These are phyloP conservation scores for Byssoonygena ceratinophila DNA, from an alignment of 2,329 filamentous ascomycete species.

Conservation along the genomic window DNA sequence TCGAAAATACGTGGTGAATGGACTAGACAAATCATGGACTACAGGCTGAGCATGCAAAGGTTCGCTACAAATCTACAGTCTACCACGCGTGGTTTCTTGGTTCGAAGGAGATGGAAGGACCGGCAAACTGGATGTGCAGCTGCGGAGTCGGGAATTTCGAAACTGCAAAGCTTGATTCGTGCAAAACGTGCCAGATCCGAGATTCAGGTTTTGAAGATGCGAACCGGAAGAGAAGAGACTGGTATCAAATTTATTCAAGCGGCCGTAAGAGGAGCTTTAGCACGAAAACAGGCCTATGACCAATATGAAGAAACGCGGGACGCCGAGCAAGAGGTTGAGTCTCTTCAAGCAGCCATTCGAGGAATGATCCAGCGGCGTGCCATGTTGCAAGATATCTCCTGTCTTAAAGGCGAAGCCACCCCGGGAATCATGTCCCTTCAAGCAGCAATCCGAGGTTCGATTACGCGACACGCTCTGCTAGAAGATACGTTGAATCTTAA, in stretches of 20 bases:
- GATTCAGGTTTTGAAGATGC: conserved; percentile 34
- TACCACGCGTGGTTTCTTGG: conserved; percentile 62
- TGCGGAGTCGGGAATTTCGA: conserved; percentile 60
- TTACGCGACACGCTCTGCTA: conserved; percentile 32
- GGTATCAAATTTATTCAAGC: conserved; percentile 45
- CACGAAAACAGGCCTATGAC: conserved; percentile 33
- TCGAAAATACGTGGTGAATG: conserved; percentile 80
- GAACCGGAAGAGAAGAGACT: conserved; percentile 32
- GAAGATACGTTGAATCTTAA: conserved; percentile 49
- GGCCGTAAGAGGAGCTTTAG: conserved; percentile 42
- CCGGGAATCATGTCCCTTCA: conserved; percentile 41
- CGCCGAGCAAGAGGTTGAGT: conserved; percentile 52
- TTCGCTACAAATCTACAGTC: conserved; percentile 77
- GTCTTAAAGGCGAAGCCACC: conserved; percentile 18
- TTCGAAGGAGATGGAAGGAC: conserved; percentile 52
- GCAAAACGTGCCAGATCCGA: conserved; percentile 36
- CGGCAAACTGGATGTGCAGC: conserved; percentile 63
- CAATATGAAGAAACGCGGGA: conserved; percentile 54
- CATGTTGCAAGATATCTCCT: not conserved
- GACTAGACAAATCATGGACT: conserved; percentile 68
- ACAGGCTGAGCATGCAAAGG: conserved; percentile 68
- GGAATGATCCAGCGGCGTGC: conserved; percentile 26
- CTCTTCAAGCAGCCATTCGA: conserved; percentile 48
- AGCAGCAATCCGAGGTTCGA: conserved; percentile 43
- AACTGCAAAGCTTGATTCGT: conserved; percentile 73